phyloP scores from a whole-genome alignment of 306 rosid genomes.

The Ziziphus jujuba region DNA sequence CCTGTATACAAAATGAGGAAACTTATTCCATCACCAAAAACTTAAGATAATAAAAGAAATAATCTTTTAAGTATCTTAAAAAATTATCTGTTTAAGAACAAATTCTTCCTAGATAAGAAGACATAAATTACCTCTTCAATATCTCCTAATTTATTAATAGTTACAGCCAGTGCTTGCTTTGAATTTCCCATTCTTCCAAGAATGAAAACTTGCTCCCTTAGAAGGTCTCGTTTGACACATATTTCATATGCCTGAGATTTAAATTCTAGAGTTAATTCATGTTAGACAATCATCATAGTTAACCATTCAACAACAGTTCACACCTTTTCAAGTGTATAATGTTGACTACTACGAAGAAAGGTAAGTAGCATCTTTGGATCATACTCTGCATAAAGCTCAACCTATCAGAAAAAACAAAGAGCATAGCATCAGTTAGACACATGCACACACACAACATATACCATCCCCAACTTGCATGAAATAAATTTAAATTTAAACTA shows the following conservation, averaged over 20 bases:
- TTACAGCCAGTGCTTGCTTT: constrained; percentile 78
- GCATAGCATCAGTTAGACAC: constrained; percentile 17
- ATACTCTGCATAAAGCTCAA: constrained; percentile 95
- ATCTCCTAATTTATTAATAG: constrained; percentile 84
- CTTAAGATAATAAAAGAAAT: constrained; percentile 14
- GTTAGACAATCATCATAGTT: constrained; percentile 17
- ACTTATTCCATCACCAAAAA: constrained; percentile 2
- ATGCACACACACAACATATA: background rate
- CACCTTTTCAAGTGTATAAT: constrained; percentile 96
- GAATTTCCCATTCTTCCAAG: constrained; percentile 98
- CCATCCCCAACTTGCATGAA: background rate
- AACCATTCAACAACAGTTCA: constrained; percentile 28
- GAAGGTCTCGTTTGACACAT: constrained; percentile 61
- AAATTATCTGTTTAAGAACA: constrained; percentile 15
- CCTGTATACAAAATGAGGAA: constrained; percentile 53
- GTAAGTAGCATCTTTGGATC: constrained; percentile 91
- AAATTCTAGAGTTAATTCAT: constrained; percentile 23
- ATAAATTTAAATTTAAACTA: background rate
- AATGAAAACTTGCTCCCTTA: constrained; percentile 91
- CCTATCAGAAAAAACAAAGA: constrained; percentile 49
- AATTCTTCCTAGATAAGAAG: constrained; percentile 25
- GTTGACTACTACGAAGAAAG: constrained; percentile 96
- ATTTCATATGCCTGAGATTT: constrained; percentile 80
- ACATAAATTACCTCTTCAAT: constrained; percentile 75
- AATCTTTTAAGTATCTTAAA: constrained; percentile 13